Conservation (phyloP, 345 rosid species). For the Eucalyptus pumila region DNA sequence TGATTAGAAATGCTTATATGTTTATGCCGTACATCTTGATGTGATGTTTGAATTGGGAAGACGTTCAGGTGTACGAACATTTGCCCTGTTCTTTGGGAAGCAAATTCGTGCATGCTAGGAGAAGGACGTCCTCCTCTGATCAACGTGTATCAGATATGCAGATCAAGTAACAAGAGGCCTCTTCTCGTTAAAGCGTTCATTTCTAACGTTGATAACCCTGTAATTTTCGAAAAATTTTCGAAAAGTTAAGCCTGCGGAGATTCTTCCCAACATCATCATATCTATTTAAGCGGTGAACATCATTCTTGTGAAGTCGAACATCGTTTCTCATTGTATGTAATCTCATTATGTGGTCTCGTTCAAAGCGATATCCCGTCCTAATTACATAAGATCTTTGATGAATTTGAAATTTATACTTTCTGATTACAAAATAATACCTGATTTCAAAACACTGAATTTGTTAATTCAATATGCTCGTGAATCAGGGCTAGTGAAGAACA, state of each 20-base stretch:
- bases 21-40: neutral
- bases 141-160: neutral
- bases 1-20: neutral
- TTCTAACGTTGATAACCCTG: neutral
- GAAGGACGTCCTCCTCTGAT: neutral
- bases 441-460: no score
- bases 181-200: neutral
- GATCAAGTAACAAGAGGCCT: neutral
- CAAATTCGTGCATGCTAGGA: neutral
- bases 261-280: neutral
- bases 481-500: no score
- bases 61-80: neutral
- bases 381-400: no score
- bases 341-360: no score
- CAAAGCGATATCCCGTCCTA: accelerated
- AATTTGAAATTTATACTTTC: neutral
- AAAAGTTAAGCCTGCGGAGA: neutral
- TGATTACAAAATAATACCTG: no score
- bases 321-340: no score
- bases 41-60: neutral
- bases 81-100: neutral
- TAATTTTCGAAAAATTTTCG: no score
- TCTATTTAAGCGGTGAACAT: no score
- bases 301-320: no score
- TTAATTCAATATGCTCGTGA: no score